Evolutionary conservation across 305 asterid species (phyloP), one percentile per base, ranked within the genome.

Genomic region (Fraxinus sp.): DNA sequence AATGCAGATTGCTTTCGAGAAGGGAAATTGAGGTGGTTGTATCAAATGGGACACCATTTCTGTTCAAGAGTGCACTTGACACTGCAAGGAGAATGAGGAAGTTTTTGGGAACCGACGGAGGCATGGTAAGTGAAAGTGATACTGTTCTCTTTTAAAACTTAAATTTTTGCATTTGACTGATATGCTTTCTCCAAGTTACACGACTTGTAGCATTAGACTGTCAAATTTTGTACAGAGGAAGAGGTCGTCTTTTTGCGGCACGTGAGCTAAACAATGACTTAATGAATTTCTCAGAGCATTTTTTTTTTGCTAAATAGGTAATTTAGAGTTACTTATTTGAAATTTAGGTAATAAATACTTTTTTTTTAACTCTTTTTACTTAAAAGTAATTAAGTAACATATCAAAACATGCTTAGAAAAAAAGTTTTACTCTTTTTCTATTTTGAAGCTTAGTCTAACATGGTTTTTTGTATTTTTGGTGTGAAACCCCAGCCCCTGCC

Each of bases 41-140:
- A 26, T 78, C 91, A 70, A 93, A 92, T 87, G 99, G 98, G 79
- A 95, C 97, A 77, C 99, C 99, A 18, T 94, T 92, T 91, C 83
- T 95, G 83, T 95, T 93, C 90, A 93, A 89, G 87, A 88, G 92
- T 87, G 97, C 97, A 0, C 90, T 95, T 26, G 94, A 90, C 82
- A 85, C 92, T 44, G 91, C 97, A 35, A 87, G 95, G 64, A 93
- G 91, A 89, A 89, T 95, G 95, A 88, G 92, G 85, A 83, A 91
- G 5, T 95, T 91, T 87, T 78, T 95, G 93, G 97, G 90, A 83
- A 55, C 90, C 26, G 94, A 89, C 81, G 91, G 88, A 86, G 83
- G 81, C 83, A 89, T 83, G 74, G 99, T 93, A 88, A 80, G 94
- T 85, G 9, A 37, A 35, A 28, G 26, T 83, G 57, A 64, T 59